These are phyloP conservation scores for Hebeloma cylindrosporum DNA, from an alignment of 768 basidiomycete species.

Conservation along the genomic window DNA sequence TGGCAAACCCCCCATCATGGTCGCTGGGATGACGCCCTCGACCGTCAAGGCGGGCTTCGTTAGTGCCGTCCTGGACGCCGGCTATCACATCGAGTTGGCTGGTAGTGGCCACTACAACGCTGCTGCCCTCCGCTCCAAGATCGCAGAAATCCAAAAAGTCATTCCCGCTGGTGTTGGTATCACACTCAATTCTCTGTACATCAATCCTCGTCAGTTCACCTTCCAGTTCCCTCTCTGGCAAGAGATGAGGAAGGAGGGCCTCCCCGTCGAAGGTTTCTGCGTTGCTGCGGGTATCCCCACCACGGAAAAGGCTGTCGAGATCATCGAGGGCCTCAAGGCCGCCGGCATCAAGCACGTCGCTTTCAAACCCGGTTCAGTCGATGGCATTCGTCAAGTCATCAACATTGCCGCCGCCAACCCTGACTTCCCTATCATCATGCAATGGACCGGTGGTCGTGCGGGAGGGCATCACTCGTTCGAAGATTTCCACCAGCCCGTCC, in stretches of 20 bases:
- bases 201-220: constrained; percentile 95
- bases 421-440: constrained; percentile 95
- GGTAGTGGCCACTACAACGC: constrained; percentile 98
- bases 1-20: constrained; percentile 98
- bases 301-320: constrained; percentile 96
- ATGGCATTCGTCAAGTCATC: constrained; percentile 96
- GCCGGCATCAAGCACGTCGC: constrained; percentile 95
- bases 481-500: constrained; percentile 96
- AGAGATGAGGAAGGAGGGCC: constrained; percentile 92
- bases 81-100: constrained; percentile 95
- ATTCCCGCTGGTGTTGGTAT: constrained; percentile 89
- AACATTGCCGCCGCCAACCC: constrained; percentile 94
- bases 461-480: constrained; percentile 99
- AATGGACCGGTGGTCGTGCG: constrained; percentile 99
- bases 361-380: constrained; percentile 98
- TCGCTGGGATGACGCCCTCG: constrained; percentile 98
- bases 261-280: constrained; percentile 98
- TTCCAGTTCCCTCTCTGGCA: constrained; percentile 99
- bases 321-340: constrained; percentile 76
- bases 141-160: constrained; percentile 85
- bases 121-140: constrained; percentile 82
- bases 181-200: constrained; percentile 94
- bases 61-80: constrained; percentile 87
- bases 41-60: constrained; percentile 97
- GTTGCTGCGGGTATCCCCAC: constrained; percentile 97